These are phyloP conservation scores for Lachancea fermentati DNA, from an alignment of 805 yeast genomes.

Conservation along the genomic window DNA sequence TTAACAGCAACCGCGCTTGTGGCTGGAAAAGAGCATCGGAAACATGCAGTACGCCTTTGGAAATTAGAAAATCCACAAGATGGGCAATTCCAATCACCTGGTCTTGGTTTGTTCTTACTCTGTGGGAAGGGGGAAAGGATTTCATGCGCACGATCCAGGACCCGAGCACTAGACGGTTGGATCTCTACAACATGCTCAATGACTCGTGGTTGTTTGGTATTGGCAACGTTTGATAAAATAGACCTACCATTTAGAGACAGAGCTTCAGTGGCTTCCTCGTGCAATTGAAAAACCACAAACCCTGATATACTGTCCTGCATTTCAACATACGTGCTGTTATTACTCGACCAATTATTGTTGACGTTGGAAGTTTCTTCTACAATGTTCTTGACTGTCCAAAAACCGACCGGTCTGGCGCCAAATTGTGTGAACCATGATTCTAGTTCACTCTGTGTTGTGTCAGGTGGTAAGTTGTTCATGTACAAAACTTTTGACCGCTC, in stretches of 20 bases:
- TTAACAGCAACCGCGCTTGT: constrained; percentile 60
- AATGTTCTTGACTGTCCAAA: constrained; percentile 77
- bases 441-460: constrained; percentile 84
- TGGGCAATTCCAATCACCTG: constrained; percentile 98
- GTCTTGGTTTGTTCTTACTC: constrained; percentile 81
- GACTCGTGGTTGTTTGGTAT: constrained; percentile 32
- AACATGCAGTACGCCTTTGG: constrained; percentile 90
- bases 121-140: constrained; percentile 80
- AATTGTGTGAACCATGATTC: constrained; percentile 88
- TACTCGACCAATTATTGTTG: constrained; percentile 22
- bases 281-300: constrained; percentile 77
- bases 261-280: constrained; percentile 80
- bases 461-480: constrained; percentile 73
- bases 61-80: constrained; percentile 93
- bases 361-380: constrained; percentile 24
- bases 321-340: constrained; percentile 35
- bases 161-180: constrained; percentile 75
- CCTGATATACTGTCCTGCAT: constrained; percentile 57
- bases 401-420: constrained; percentile 81
- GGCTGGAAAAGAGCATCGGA: constrained; percentile 86
- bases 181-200: constrained; percentile 72
- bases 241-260: constrained; percentile 72
- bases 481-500: constrained; percentile 78
- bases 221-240: constrained; percentile 31
- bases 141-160: constrained; percentile 77